Percentiles rank a stretch among this genome's conserved stretches.
phyloP scores from a whole-genome alignment of 139 green algal genomes.

The Penium margaritaceum region DNA sequence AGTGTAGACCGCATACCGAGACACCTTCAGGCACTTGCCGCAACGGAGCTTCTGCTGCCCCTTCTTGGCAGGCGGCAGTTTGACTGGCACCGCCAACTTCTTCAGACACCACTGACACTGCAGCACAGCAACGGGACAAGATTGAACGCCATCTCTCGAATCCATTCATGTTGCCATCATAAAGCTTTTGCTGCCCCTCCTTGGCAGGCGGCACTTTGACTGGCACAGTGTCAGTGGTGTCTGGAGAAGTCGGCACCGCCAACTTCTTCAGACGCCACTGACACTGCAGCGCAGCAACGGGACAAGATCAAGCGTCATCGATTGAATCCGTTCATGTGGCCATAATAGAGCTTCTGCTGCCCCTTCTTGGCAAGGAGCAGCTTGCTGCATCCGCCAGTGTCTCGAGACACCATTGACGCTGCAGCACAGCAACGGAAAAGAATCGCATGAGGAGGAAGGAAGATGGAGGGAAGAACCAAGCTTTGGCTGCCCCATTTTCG shows the following conservation, averaged over 20 bases:
- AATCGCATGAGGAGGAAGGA: too few species aligned
- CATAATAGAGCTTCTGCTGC: constrained; percentile 1
- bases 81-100: neutral
- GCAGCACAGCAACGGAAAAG: too few species aligned
- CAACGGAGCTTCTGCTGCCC: constrained; percentile 7
- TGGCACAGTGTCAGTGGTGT: too few species aligned
- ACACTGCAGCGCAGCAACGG: too few species aligned
- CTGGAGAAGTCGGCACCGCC: too few species aligned
- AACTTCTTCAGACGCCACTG: neutral
- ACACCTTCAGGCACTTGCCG: constrained; percentile 13
- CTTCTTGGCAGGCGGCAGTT: neutral
- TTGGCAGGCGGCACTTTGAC: neutral
- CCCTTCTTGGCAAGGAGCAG: neutral
- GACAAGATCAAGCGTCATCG: too few species aligned
- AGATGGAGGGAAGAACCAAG: too few species aligned
- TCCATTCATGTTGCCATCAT: neutral
- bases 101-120: constrained; percentile 14
- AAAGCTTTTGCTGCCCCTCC: neutral
- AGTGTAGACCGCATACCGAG: too few species aligned
- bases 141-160: too few species aligned
- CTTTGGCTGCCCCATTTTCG: too few species aligned
- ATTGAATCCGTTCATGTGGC: too few species aligned
- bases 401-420: constrained; percentile 8
- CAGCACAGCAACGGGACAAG: too few species aligned
- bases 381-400: neutral